These are phyloP conservation scores for Pholiota conissans DNA, from an alignment of 768 basidiomycete species.

Conservation along the genomic window DNA sequence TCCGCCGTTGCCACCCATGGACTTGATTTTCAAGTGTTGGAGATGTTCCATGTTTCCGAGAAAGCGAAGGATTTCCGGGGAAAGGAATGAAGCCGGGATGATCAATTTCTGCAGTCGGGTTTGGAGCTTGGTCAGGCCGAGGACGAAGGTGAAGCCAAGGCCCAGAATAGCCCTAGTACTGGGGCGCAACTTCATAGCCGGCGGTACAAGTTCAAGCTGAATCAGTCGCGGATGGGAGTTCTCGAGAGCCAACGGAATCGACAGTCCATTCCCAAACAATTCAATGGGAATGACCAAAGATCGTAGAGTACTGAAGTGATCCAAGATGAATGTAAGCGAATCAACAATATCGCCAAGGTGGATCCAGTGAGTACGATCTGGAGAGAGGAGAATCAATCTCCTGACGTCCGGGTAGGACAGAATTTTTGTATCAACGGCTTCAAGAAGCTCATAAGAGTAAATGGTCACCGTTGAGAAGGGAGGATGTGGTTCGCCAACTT, in stretches of 20 bases:
- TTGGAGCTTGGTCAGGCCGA: background rate
- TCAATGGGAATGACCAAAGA: background rate
- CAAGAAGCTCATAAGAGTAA: background rate
- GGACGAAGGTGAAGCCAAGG: background rate
- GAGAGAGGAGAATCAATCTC: background rate
- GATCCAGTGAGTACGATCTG: background rate
- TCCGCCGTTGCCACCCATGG: background rate
- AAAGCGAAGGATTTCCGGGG: background rate
- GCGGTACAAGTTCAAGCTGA: background rate
- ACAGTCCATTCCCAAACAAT: background rate
- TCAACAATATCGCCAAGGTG: background rate
- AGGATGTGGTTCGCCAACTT: background rate
- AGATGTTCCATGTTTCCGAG: background rate
- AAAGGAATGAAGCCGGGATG: background rate
- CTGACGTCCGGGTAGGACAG: background rate
- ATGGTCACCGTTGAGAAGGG: background rate
- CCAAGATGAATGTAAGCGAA: background rate
- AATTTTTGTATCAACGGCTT: background rate
- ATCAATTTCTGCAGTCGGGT: background rate
- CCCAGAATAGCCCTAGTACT: no score
- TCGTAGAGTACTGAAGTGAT: background rate
- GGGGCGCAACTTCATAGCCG: background rate
- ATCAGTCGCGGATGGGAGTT: background rate
- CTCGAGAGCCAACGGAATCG: background rate
- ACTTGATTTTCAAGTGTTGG: background rate